Base-by-base conservation (phyloP, 1,284 basidiomycete genomes). In the Coniferiporia sulphurascens region DNA sequence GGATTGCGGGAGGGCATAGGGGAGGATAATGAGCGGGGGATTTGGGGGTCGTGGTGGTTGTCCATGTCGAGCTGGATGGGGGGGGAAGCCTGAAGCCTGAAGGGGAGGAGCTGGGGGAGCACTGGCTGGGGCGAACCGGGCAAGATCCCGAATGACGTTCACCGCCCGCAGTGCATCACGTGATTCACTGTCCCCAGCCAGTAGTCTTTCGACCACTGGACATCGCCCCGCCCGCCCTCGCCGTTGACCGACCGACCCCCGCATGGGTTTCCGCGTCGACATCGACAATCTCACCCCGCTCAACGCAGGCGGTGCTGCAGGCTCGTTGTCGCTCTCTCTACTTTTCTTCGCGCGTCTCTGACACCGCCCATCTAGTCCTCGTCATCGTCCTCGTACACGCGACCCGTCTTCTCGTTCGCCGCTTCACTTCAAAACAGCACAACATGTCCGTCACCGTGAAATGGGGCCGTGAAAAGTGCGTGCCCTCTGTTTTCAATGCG, bases 381-480 rank as follows among this genome's bases (percentile, higher is more conserved):
- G 52, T 70, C 63, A 58, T 73, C 66, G 62, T 74, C 63, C 67
- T 76, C 55, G 67, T 73, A 45, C 68, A 69, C 43, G 63, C 71
- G 46, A 66, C 63, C 67, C 48, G 63, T 65, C 57, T 69, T 64
- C 54, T 68, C 58, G 61, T 64, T 57, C 59, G 55, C 59, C 56
- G 52, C 62, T 65, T 34, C 46, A 58, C 55, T 3, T 46, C 44
- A 41, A 55, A 65, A 64, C 62, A 60, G 49, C 48, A 64, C 57
- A 57, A 59, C 9, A 81, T 80, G 77, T 73, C 76, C 68, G 72
- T 86, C 65, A 77, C 77, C 59, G 78, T 87, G 64, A 85, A 86
- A 71, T 88, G 85, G 84, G 82, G 77, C 48, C 77, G 77, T 62
- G 83, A 87, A 69, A 77, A 78, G 76, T 77, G 59, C 62, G 71